Conservation (phyloP, 1,284 basidiomycete genomes). For the Phaffia rhodozyma region DNA sequence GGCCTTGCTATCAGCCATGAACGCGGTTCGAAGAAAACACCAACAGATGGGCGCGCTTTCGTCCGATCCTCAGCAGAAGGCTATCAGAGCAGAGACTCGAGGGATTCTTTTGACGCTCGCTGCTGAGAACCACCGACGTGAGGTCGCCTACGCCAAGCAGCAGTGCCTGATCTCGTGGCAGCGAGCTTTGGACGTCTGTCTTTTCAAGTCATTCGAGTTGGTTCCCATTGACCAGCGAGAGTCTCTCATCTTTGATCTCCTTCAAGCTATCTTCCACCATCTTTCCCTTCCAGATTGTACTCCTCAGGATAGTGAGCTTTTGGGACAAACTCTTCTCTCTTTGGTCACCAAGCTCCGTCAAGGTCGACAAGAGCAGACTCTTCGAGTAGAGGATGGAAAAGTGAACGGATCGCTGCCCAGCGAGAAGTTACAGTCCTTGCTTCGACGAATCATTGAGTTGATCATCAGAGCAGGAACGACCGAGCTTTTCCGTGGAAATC, state of each 20-base stretch:
- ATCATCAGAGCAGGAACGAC: slow-evolving; percentile 63
- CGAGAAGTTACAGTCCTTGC: slow-evolving; percentile 62
- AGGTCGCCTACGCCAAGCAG: slow-evolving; percentile 58
- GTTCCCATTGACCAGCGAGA: slow-evolving; percentile 69
- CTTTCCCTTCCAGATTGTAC: slow-evolving; percentile 45
- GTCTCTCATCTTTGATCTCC: slow-evolving; percentile 72
- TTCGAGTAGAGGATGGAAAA: slow-evolving; percentile 44
- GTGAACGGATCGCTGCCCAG: slow-evolving; percentile 57
- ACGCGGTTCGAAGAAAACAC: slow-evolving; percentile 47
- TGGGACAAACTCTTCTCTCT: slow-evolving; percentile 70
- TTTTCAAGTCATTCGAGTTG: slow-evolving; percentile 70
- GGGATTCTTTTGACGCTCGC: slow-evolving; percentile 72
- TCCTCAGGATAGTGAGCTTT: slow-evolving; percentile 59
- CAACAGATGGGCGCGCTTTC: slow-evolving; percentile 57
- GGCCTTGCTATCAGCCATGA: slow-evolving; percentile 55
- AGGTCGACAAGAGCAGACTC: slow-evolving; percentile 54
- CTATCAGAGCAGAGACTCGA: slow-evolving; percentile 53
- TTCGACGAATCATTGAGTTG: slow-evolving; percentile 66
- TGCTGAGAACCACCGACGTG: slow-evolving; percentile 72
- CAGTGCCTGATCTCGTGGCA: slow-evolving; percentile 71
- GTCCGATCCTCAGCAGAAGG: slow-evolving; percentile 51
- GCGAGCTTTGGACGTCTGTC: slow-evolving; percentile 62
- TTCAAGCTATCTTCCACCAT: slow-evolving; percentile 51
- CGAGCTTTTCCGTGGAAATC: slow-evolving; percentile 87
- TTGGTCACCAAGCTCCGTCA: slow-evolving; percentile 72